A percentile compares a stretch with the other conserved stretches of the same genome.
These are phyloP conservation scores for Thalassiosira mediterranea DNA, from an alignment of 352 stramenopile genomes.

Conservation along the genomic window DNA sequence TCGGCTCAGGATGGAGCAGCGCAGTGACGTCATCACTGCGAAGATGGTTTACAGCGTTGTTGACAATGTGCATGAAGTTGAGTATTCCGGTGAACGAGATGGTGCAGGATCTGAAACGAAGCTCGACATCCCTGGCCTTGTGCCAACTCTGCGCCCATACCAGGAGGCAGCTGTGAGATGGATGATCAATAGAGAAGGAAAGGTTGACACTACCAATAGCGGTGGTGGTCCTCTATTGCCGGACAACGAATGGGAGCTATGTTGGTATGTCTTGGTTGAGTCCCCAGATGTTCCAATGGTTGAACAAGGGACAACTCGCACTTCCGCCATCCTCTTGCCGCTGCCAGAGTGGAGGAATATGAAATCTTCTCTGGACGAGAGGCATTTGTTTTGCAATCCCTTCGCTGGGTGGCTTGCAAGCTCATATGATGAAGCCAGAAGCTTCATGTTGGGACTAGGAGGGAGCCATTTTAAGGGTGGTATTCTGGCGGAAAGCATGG, in stretches of 20 bases:
- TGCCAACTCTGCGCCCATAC: constrained; percentile 86
- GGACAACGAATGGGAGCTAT: constrained; percentile 63
- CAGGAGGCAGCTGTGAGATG: constrained; percentile 88
- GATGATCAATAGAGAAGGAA: constrained; percentile 84
- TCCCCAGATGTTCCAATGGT: not conserved
- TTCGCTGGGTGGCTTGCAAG: constrained; percentile 52
- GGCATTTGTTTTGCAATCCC: constrained; percentile 40
- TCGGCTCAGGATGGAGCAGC: not conserved
- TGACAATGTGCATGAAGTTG: constrained; percentile 39
- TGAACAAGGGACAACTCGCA: not conserved
- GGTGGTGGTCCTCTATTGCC: too few relatives aligned
- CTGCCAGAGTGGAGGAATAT: constrained; percentile 25
- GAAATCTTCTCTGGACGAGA: constrained; percentile 34
- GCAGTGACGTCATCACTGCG: constrained; percentile 29
- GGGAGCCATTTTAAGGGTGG: constrained; percentile 78
- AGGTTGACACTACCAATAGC: not conserved
- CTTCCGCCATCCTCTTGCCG: constrained; percentile 7
- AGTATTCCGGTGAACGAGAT: constrained; percentile 13
- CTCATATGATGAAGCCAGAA: constrained; percentile 43
- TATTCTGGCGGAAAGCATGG: constrained; percentile 93
- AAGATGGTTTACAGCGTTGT: constrained; percentile 53
- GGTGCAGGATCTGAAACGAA: not conserved
- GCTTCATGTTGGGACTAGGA: constrained; percentile 24
- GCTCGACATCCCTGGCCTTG: constrained; percentile 61
- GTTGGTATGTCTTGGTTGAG: constrained; percentile 36